Base-by-base conservation (phyloP, 768 basidiomycete species). In the Tulasnella sp. region DNA sequence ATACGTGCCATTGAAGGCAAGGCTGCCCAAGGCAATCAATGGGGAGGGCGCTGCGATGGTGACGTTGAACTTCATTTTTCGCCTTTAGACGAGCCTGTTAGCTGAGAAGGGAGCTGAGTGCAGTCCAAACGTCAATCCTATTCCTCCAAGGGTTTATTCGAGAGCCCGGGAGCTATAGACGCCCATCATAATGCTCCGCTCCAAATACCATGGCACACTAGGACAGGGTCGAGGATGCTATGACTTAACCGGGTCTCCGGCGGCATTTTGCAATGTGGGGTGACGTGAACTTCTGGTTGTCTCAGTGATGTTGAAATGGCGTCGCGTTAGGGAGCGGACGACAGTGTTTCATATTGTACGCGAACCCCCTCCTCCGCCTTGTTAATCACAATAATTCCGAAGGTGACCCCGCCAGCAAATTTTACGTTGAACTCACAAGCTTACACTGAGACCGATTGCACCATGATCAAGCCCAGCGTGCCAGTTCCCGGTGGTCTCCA, bases 1-100 rank as follows among this genome's bases (percentile, higher is more conserved):
- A 44, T 39, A 39, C 39, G 77, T 78, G 8, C 77, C 77, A 44
- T 78, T 78, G 36, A 78, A 78, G 24, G 38, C 36, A 9, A 78
- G 71, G 18, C 34, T 40, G 16, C 77, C 77, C 38, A 42, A 16
- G 1, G 40, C 71, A 31, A 78, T 58, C n/a, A 78, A 40, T 34
- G 77, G 77, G 7, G 62, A 71, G 24, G 42, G 40, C 12, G 71
- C 24, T 24, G 68, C 40, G 77, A 78, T 58, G 27, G 77, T 78
- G 12, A 27, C 19, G 68, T 74, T 78, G 62, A 68, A 72, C 71
- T 73, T 78, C 77, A 78, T 78, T 6, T n/a, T 73, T 44, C 42
- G 16, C 48, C 24, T 3, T 19, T 24, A 19, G 21, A 19, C 24
- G 48, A 52, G 42, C 24, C 2, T 24, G 48, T 7, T 52, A 21